These are phyloP conservation scores for Ceriops decandra DNA, from an alignment of 345 rosid species.

Conservation along the genomic window DNA sequence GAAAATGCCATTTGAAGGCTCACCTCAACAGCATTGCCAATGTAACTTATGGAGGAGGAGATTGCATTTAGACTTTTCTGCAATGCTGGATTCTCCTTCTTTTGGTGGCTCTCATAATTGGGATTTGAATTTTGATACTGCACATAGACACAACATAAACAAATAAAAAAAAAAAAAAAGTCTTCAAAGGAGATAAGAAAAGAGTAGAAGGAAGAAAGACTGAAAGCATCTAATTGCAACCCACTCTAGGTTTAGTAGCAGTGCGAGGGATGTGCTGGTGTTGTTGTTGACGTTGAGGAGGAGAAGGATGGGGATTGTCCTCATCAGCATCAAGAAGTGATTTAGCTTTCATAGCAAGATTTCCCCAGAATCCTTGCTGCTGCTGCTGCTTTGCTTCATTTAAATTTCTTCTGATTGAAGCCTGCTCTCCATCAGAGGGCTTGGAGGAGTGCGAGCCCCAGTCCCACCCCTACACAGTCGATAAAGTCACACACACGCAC, in stretches of 20 bases:
- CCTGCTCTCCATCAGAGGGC: constrained; percentile 17
- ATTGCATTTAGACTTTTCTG: constrained; percentile 31
- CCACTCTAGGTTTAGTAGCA: constrained; percentile 14
- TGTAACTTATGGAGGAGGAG: constrained; percentile 27
- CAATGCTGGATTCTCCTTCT: constrained; percentile 10
- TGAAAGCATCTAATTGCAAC: not conserved
- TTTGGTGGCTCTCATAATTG: constrained; percentile 20
- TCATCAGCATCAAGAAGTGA: constrained; percentile 22
- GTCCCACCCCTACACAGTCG: too few relatives aligned
- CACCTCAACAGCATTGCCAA: constrained; percentile 36
- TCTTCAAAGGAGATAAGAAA: not conserved
- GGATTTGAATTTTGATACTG: constrained; percentile 33
- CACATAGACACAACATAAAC: constrained; percentile 14
- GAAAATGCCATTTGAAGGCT: not conserved
- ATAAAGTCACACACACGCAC: too few relatives aligned
- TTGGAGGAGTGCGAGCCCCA: too few relatives aligned
- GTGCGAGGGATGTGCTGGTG: not conserved
- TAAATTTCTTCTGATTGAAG: constrained; percentile 29
- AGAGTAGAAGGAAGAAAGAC: not conserved
- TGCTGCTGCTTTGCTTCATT: constrained; percentile 44
- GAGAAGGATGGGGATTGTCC: not conserved
- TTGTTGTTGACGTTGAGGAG: constrained; percentile 1
- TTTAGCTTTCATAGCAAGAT: constrained; percentile 29
- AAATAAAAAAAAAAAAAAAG: not conserved
- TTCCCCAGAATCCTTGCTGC: constrained; percentile 21